A percentile compares a stretch with the other conserved stretches of the same genome.
These are phyloP conservation scores for Dryadomyces sulphureus DNA, from an alignment of 2,329 filamentous ascomycete species.

Conservation along the genomic window DNA sequence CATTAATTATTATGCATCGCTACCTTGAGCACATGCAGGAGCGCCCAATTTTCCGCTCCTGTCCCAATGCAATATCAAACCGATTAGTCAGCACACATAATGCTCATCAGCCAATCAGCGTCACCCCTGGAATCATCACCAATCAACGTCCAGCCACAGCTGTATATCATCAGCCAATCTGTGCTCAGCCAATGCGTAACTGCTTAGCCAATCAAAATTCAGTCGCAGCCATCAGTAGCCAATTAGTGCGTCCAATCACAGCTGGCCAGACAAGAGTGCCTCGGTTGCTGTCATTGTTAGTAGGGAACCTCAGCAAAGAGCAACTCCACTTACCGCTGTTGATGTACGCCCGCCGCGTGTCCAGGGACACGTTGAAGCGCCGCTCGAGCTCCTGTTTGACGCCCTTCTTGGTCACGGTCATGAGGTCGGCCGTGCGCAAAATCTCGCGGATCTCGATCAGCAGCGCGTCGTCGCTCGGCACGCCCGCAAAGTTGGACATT, in stretches of 20 bases:
- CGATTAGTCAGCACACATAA: no score
- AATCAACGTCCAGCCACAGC: no score
- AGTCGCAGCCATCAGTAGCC: no score
- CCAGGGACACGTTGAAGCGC: constrained; percentile 74
- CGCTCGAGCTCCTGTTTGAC: constrained; percentile 88
- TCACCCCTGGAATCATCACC: no score
- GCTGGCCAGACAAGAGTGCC: constrained; percentile 61
- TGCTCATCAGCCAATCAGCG: no score
- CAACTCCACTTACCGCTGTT: constrained; percentile 67
- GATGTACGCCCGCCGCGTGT: constrained; percentile 84
- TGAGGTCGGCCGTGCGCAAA: constrained; percentile 77
- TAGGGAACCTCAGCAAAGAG: neutral
- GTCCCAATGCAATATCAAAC: no score
- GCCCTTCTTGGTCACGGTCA: constrained; percentile 98
- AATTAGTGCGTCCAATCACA: constrained; percentile 26
- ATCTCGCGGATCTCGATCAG: constrained; percentile 92
- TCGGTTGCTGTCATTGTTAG: constrained; percentile 46
- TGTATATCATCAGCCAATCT: no score
- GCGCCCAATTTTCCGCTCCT: no score
- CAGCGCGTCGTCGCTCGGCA: constrained; percentile 81
- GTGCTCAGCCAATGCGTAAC: no score
- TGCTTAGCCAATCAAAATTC: no score
- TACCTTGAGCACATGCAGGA: no score
- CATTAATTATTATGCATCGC: no score
- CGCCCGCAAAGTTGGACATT: constrained; percentile 55